phyloP scores from a whole-genome alignment of 306 rosid genomes.

The cucumber (Cucumis sativus) region Cucumber_9930_V3 NC_026657.2:7084501-7085000 shows the following conservation, averaged over 20 bases:
- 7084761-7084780: constrained; percentile 27
- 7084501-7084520: background rate
- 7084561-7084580: background rate
- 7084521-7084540: background rate
- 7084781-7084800: constrained; percentile 9
- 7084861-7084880: background rate
- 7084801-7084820: background rate
- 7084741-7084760: constrained; percentile 17
- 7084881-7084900: background rate
- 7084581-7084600: background rate
- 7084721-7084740: constrained; percentile 12
- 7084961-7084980: constrained; percentile 27
- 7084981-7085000: constrained; percentile 28
- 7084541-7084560: background rate
- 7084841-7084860: background rate
- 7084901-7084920: background rate
- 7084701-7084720: constrained; percentile 20
- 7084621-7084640: constrained; percentile 21
- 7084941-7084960: constrained; percentile 10
- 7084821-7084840: background rate
- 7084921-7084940: background rate
- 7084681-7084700: constrained; percentile 17
- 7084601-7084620: constrained; percentile 19
- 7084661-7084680: constrained; percentile 22
- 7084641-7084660: constrained; percentile 17